These are phyloP conservation scores for Sisymbrium irio DNA, from an alignment of 345 rosid genomes.

Conservation along the genomic window DNA sequence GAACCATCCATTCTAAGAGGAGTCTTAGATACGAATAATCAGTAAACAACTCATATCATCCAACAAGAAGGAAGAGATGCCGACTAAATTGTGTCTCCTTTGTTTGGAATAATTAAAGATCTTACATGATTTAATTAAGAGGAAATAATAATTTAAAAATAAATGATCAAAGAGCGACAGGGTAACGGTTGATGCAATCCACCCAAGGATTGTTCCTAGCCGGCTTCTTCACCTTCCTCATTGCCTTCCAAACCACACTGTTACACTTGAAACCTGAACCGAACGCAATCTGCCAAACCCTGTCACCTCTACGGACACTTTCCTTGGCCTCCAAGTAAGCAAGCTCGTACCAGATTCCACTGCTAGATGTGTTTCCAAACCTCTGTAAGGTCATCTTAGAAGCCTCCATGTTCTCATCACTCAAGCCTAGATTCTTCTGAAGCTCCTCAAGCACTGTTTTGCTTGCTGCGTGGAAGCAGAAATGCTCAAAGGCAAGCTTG, in stretches of 20 bases:
- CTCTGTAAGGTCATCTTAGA: slow-evolving; percentile 85
- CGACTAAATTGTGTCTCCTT: slow-evolving; percentile 16
- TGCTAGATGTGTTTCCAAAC: slow-evolving; percentile 90
- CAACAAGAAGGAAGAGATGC: slow-evolving; percentile 1
- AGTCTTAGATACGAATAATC: slow-evolving; percentile 24
- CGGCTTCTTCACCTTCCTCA: slow-evolving; percentile 67
- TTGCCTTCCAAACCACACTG: slow-evolving; percentile 79
- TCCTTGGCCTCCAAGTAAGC: slow-evolving; percentile 91
- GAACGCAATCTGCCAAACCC: slow-evolving; percentile 86
- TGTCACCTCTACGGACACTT: slow-evolving; percentile 65
- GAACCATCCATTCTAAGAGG: slow-evolving; percentile 9
- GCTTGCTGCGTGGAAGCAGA: slow-evolving; percentile 88
- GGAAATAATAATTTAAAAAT: not conserved
- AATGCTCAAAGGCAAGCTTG: slow-evolving; percentile 94
- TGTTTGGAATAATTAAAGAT: slow-evolving; percentile 21
- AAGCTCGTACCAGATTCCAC: slow-evolving; percentile 88
- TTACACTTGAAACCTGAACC: slow-evolving; percentile 97
- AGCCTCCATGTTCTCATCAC: slow-evolving; percentile 75
- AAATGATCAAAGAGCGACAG: slow-evolving; percentile 33
- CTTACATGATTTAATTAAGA: slow-evolving; percentile 17
- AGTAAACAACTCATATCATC: slow-evolving; percentile 18
- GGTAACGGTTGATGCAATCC: slow-evolving; percentile 64
- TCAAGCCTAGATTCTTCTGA: slow-evolving; percentile 76
- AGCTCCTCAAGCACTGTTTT: slow-evolving; percentile 80
- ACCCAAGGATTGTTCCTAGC: slow-evolving; percentile 71